Evolutionary conservation across 257 asterid genomes (phyloP).

Genomic region (Salvia rosmarinus): DNA sequence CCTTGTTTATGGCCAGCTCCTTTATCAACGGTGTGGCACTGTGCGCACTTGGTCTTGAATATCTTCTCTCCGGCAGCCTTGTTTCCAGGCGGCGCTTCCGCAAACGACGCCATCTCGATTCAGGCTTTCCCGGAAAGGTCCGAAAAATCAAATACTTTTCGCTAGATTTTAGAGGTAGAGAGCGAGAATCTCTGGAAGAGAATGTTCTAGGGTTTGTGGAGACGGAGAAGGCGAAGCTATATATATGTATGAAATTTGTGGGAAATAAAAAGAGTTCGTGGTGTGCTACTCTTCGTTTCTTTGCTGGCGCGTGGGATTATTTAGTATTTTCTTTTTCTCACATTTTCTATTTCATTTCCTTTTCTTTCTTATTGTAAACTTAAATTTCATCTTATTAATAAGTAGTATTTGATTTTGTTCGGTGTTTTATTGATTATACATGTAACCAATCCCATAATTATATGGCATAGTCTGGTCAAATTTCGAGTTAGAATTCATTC

Average conservation of each 20-base stretch:
- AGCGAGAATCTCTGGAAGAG: background rate
- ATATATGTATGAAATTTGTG: slow-evolving; percentile 19
- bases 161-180: background rate
- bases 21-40: slow-evolving; percentile 81
- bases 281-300: slow-evolving; percentile 21
- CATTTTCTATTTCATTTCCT: background rate
- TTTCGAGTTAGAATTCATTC: too few relatives aligned
- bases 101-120: slow-evolving; percentile 61
- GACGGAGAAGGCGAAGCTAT: slow-evolving; percentile 7
- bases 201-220: background rate
- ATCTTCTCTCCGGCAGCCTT: slow-evolving; percentile 64
- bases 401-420: background rate
- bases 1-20: slow-evolving; percentile 93
- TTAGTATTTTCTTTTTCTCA: background rate
- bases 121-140: background rate
- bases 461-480: too few relatives aligned
- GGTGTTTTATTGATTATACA: too few relatives aligned
- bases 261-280: slow-evolving; percentile 37
- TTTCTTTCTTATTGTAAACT: background rate
- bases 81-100: slow-evolving; percentile 74
- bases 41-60: slow-evolving; percentile 83
- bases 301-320: slow-evolving; percentile 24
- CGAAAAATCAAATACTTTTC: background rate
- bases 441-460: too few relatives aligned
- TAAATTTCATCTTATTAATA: background rate